Percentiles rank a stretch among this genome's conserved stretches.
Conservation (phyloP, 768 basidiomycete species). For the Tylopilus cervinicoccineus region DNA sequence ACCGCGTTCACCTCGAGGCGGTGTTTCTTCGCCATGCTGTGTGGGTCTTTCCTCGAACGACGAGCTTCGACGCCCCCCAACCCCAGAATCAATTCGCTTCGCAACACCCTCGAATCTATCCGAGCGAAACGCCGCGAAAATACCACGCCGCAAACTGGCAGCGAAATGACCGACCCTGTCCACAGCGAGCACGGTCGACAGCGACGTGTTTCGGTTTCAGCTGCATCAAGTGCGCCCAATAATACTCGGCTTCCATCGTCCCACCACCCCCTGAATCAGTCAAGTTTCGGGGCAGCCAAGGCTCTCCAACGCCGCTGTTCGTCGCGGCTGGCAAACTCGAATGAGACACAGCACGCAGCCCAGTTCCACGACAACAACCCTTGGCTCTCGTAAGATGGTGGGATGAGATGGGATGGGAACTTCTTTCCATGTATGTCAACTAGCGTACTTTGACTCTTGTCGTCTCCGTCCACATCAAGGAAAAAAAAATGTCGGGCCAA, state of each 20-base stretch:
- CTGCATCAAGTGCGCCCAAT: background rate
- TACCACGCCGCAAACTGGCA: too few relatives aligned
- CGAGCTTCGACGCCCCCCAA: too few relatives aligned
- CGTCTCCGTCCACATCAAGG: background rate
- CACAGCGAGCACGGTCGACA: background rate
- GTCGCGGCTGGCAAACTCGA: too few relatives aligned
- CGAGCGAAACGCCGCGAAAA: too few relatives aligned
- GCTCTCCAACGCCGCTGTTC: background rate
- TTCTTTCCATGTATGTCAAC: constrained; percentile 8
- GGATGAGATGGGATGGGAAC: constrained; percentile 16
- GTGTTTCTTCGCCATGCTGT: background rate
- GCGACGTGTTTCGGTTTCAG: constrained; percentile 1
- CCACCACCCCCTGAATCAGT: background rate
- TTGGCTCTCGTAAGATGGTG: too few relatives aligned
- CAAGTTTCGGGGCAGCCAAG: background rate
- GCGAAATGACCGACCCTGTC: too few relatives aligned
- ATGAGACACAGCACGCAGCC: too few relatives aligned
- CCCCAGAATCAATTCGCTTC: background rate
- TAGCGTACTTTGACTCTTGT: background rate
- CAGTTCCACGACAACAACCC: too few relatives aligned
- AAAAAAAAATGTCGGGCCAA: constrained; percentile 46
- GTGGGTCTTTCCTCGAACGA: background rate
- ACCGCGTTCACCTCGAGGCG: background rate
- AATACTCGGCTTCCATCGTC: too few relatives aligned
- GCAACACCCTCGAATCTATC: background rate